Evolutionary conservation across 495 filamentous ascomycete genomes (phyloP), one percentile per base, ranked within the genome.

Genomic region (Friedmanniomyces simplex): DNA sequence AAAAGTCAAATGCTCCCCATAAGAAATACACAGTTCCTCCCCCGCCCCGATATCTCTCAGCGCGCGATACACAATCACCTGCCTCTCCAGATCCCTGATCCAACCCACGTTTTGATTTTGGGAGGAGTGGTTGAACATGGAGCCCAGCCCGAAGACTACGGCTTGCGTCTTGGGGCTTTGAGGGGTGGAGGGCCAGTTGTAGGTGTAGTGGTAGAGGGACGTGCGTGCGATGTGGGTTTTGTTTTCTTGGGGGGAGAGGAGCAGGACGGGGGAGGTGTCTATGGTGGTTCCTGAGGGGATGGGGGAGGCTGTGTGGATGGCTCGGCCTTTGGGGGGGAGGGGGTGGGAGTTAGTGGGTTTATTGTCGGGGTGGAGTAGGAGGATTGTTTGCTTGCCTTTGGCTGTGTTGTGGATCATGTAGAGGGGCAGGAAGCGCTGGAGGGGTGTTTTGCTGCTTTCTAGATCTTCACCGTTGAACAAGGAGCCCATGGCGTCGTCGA

Each of bases 11-110:
- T 65, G 66, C 21, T 64, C 55, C 20, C 80, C 80, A 60, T 81
- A 82, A 6, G 73, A 76, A 54, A 83, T 81, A 60, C 72, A 80
- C 8, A 81, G 63, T 62, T 82, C 79, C 61, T 82, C 76, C 13
- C 77, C 77, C 7, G 60, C 62, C 45, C 63, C 61, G 24, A 83
- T 78, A 55, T 80, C 71, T 63, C 73, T 62, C 8, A 80, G 59
- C 22, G 81, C 66, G 2, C 62, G 70, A 59, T 81, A 82, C 10
- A 72, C 72, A 24, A 83, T 68, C 12, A 75, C 48, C 32, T 71
- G 59, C 6, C 65, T 67, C 10, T 67, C 63, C 1, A 77, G 25
- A 67, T 82, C 74, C 45, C 76, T 64, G 47, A 68, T 68, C 75
- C 77, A 82, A 6, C 69, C 76, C 2, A 82, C 76, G 59, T 82